Base-by-base conservation (phyloP, 768 basidiomycete genomes). In the Dendrothele bispora region DNA sequence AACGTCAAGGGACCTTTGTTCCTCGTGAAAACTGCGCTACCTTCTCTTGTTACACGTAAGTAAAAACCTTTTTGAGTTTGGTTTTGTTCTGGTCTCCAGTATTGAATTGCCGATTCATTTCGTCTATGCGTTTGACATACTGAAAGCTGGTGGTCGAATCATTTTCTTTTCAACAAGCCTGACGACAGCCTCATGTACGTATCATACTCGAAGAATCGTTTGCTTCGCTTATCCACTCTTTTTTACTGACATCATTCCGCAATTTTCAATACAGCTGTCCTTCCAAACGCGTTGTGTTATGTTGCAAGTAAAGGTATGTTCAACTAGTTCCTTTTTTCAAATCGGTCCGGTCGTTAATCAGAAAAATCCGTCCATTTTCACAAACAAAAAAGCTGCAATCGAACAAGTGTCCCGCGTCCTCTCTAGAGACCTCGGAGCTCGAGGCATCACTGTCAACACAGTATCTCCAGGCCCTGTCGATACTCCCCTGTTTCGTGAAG, bases 1-100 rank as follows among this genome's bases (percentile, higher is more conserved):
- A 84, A 84, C 50, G 80, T 84, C 46, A 82, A 83, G 56, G 80
- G 74, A 1, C 80, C 82, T 2, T 51, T 84, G n/a, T 84, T 83
- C 64, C 63, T 81, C 45, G 71, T 71, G 2, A 73, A 83, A 52
- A 65, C 67, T 5, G 79, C 72, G 2, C 71, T 71, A 4, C 58
- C 69, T n/a, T n/a, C 57, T 72, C 30, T 59, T 82, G 41, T 66
- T 67, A 11, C 44, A 67, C 76, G 80, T 80, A 57, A 46, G 74
- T 61, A 5, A n/a, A 4, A 22, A 39, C 22, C 43, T 21, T 38
- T 15, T 32, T 15, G 5, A 17, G 11, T 28, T 37, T 14, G 34
- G 12, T 26, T 32, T 12, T 14, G 22, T n/a, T 6, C 4, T 40
- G n/a, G n/a, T 32, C n/a, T 10, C 15, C 15, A 21, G 7, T 39